Conservation (phyloP, 352 stramenopile species). For the Globisporangium camurandrum region DNA sequence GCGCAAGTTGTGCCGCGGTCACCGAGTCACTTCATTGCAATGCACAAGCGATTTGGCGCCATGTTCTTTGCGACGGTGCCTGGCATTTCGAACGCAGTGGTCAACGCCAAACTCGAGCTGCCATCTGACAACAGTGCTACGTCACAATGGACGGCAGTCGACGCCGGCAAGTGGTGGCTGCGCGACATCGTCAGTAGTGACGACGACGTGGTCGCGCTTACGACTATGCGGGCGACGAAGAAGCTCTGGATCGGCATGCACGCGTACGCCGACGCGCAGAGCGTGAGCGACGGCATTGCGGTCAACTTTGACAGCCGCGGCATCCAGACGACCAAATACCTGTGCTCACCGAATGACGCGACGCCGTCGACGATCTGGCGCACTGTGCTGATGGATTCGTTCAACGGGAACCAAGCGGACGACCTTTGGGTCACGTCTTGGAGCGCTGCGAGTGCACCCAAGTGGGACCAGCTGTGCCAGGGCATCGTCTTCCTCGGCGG, state of each 20-base stretch:
- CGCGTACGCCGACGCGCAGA: constrained; percentile 28
- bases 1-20: constrained; percentile 42
- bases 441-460: constrained; percentile 15
- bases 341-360: constrained; percentile 57
- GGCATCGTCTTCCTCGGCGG: constrained; percentile 44
- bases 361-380: constrained; percentile 39
- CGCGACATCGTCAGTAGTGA: constrained; percentile 28
- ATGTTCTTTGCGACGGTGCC: constrained; percentile 45
- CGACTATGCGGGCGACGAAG: constrained; percentile 18
- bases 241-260: constrained; percentile 55
- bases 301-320: constrained; percentile 39
- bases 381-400: constrained; percentile 38
- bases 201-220: constrained; percentile 15
- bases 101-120: constrained; percentile 24
- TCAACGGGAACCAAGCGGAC: constrained; percentile 48
- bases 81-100: constrained; percentile 36
- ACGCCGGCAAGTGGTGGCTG: constrained; percentile 54
- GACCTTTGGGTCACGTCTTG: constrained; percentile 51
- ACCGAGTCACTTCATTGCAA: constrained; percentile 27
- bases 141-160: constrained; percentile 36
- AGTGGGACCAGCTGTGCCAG: constrained; percentile 46
- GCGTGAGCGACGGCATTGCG: constrained; percentile 26
- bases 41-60: constrained; percentile 39
- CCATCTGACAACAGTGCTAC: constrained; percentile 37
- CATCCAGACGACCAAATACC: constrained; percentile 34